Evolutionary conservation across 208 protist genomes (phyloP), one percentile per base, ranked within the genome.

Genomic region (Balamuthia mandrillaris): DNA sequence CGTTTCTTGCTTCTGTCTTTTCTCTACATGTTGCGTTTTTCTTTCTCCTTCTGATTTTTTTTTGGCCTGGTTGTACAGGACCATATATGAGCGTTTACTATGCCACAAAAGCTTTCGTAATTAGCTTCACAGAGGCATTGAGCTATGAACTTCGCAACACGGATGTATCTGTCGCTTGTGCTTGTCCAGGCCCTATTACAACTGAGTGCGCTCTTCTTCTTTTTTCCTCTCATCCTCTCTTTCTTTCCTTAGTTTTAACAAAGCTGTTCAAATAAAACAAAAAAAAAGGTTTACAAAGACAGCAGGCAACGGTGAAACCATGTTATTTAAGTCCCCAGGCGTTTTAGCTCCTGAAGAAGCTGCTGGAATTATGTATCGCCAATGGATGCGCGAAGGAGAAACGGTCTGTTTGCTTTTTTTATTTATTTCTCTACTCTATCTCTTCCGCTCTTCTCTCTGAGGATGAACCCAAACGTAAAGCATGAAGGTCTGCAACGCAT

Each of bases 61-160:
- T 29, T 29, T 2, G 18, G 61, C 7, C 61, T 6, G 35, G 33
- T 66, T 4, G 6, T 70, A 24, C n/a, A 78, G 68, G 68, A 27
- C 68, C 68, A 12, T 29, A 35, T 39, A 78, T 78, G 68, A 49
- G 45, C 45, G 31, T 78, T 31, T 78, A 78, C 24, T 78, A 60
- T 18, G 68, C 68, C 44, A 58, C 68, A 3, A 78, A 78, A 35
- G 68, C 68, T 12, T 78, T 44, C 31, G 68, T 78, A 5, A 78
- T 49, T 18, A 78, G 47, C 68, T 78, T 78, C 68, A 58, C 45
- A 24, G 68, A 78, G 10, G 68, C 68, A 18, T 16, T 78, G 45
- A 16, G 16, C 7, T 49, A 78, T 16, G 68, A 78, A 49, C 68
- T 78, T 9, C 31, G 47, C 27, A 12, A 18, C 68, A 78, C 68